Conservation (phyloP, 202 grass and related monocot species). For the Zizania palustris region DNA sequence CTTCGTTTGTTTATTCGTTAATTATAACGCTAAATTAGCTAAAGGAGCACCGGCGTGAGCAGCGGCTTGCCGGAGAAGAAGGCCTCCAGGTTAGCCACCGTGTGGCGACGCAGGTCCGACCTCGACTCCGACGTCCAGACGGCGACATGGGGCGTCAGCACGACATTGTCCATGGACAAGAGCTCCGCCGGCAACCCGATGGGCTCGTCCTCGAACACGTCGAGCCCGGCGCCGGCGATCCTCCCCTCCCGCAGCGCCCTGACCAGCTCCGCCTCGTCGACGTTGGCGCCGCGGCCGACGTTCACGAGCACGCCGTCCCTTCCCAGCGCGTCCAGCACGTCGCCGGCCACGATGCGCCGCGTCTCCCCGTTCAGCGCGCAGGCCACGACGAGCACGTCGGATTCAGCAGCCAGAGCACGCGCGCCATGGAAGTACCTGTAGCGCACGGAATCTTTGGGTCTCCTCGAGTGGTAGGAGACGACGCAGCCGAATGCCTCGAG, state of each 20-base stretch:
- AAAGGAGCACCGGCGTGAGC: not conserved
- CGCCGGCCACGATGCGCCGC: slow-evolving; percentile 40
- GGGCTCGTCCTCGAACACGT: slow-evolving; percentile 61
- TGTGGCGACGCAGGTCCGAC: slow-evolving; percentile 8
- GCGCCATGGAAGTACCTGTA: slow-evolving; percentile 44
- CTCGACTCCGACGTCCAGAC: slow-evolving; percentile 38
- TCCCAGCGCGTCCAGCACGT: slow-evolving; percentile 35
- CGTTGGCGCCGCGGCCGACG: no score
- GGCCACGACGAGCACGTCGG: slow-evolving; percentile 49
- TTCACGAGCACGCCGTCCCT: no score
- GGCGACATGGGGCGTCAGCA: slow-evolving; percentile 44
- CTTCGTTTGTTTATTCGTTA: no score
- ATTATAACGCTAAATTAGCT: no score
- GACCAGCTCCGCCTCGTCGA: not conserved
- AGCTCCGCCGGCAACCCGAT: slow-evolving; percentile 41
- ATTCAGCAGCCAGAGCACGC: slow-evolving; percentile 45
- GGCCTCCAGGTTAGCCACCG: slow-evolving; percentile 46
- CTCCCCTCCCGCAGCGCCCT: slow-evolving; percentile 40
- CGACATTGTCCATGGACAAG: slow-evolving; percentile 52
- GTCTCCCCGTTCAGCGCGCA: slow-evolving; percentile 58
- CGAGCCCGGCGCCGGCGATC: slow-evolving; percentile 51
- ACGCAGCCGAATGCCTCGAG: slow-evolving; percentile 46
- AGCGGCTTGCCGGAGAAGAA: slow-evolving; percentile 55
- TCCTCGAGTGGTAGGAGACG: slow-evolving; percentile 46
- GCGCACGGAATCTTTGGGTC: slow-evolving; percentile 5